Conservation (phyloP, 495 filamentous ascomycete genomes). For the Lepraria neglecta region DNA sequence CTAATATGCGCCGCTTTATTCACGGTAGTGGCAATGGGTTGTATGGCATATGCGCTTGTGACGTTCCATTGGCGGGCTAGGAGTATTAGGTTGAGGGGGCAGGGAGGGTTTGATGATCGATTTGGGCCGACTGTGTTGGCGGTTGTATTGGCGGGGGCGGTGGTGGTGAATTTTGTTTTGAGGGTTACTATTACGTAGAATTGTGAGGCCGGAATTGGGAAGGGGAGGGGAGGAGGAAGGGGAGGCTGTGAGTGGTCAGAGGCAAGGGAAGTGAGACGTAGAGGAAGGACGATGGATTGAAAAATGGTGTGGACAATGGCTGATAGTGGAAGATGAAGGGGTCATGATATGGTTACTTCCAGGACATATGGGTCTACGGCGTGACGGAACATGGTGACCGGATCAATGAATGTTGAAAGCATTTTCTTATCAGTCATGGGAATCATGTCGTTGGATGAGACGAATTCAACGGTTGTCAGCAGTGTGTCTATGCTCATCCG, state of each 20-base stretch:
- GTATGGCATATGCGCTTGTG: constrained; percentile 90
- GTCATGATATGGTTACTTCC: too few relatives aligned
- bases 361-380: too few relatives aligned
- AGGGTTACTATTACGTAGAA: constrained; percentile 45
- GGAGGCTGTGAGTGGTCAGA: not conserved
- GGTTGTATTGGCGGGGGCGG: constrained; percentile 72
- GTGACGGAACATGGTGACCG: too few relatives aligned
- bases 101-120: constrained; percentile 93
- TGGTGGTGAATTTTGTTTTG: constrained; percentile 90
- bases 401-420: too few relatives aligned
- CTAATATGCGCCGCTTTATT: constrained; percentile 90
- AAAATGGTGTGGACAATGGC: too few relatives aligned
- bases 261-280: not conserved
- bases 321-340: too few relatives aligned
- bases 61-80: constrained; percentile 97
- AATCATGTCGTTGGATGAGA: too few relatives aligned
- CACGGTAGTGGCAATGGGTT: constrained; percentile 87
- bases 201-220: not conserved
- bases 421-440: too few relatives aligned
- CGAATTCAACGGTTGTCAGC: too few relatives aligned
- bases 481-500: too few relatives aligned
- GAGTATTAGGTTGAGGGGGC: constrained; percentile 82
- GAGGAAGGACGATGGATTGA: not conserved
- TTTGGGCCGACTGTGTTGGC: constrained; percentile 88
- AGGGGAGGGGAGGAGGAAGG: not conserved